Percentiles rank a stretch among this genome's conserved stretches.
phyloP scores from a whole-genome alignment of 768 basidiomycete species.

The Amanita rimosa region DNA sequence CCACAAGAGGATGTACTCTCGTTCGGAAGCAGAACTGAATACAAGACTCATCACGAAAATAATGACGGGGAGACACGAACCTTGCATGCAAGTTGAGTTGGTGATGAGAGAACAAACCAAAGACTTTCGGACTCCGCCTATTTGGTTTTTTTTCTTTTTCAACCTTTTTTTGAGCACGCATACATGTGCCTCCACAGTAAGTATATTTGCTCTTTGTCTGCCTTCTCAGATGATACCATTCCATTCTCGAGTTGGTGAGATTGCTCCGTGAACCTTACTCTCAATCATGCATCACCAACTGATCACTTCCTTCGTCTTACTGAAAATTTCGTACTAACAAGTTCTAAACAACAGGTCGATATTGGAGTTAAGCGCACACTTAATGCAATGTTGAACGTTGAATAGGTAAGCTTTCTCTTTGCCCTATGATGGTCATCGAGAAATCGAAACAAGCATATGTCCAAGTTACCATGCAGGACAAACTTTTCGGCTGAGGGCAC shows the following conservation, averaged over 20 bases:
- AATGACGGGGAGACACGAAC: conserved; percentile 3
- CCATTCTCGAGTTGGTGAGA: conserved; percentile 68
- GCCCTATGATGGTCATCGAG: conserved; percentile 37
- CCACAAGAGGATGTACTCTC: conserved; percentile 64
- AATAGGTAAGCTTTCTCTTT: conserved; percentile 2
- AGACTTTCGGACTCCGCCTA: conserved; percentile 21
- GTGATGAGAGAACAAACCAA: conserved; percentile 1
- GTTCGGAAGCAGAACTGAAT: conserved; percentile 83
- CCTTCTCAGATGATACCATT: conserved; percentile 52
- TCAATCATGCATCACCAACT: conserved; percentile 69
- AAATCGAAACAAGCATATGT: conserved; percentile 65
- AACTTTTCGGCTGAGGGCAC: conserved; percentile 36
- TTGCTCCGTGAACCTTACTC: conserved; percentile 60
- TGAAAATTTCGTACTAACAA: background rate
- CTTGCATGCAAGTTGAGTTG: background rate
- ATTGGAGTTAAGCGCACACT: background rate
- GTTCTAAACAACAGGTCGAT: background rate
- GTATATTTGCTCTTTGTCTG: conserved; percentile 11
- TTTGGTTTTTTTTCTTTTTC: no score
- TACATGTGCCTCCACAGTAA: conserved; percentile 17
- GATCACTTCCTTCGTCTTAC: conserved; percentile 17
- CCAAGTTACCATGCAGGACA: conserved; percentile 59
- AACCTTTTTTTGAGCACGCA: no score
- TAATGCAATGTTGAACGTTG: background rate
- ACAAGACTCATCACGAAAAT: conserved; percentile 33